Base-by-base conservation (phyloP, 495 filamentous ascomycete genomes). In the Coniosporium apollinis region DNA sequence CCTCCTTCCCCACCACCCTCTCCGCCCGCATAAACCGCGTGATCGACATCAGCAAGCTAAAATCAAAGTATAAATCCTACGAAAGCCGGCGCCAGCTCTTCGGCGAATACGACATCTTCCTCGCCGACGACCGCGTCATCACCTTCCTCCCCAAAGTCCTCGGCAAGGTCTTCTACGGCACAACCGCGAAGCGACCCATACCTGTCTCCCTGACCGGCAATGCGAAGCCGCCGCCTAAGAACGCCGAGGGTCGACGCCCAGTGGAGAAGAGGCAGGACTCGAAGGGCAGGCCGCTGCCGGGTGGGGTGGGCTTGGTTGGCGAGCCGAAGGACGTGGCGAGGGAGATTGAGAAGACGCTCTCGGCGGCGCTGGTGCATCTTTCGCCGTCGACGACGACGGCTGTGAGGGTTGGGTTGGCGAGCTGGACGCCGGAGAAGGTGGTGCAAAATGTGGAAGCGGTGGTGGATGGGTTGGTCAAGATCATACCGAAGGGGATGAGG, bases 81-180 rank as follows among this genome's bases (percentile, higher is more conserved):
- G 89, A 97, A 63, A 72, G 67, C 35, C 77, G 79, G 50, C 68
- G 89, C 30, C 81, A 87, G 53, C 65, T 97, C n/a, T 66, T 74
- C 33, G 61, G 69, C 31, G 82, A 91, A 42, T 78, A 94, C 57
- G 80, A 84, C 52, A 57, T 94, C 28, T 94, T 94, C 61, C 63
- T 94, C 19, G 82, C 74, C 19, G 85, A 96, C 53, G 78, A 86
- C 47, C 64, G 82, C 15, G 76, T 94, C 38, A 62, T 83, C 41
- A 80, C 73, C 39, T 69, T 67, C 39, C 64, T 94, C n/a, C 79
- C 82, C 13, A 65, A 65, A 17, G 59, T 72, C 2, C 70, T 96
- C 0, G 89, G 87, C 28, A 94, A 91, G 59, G 70, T 68, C 0
- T 94, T 96, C 62, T 92, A 82, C 70, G 71, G 77, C 53, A 56